These are phyloP conservation scores for Tulasnella sp. DNA, from an alignment of 768 basidiomycete genomes.

Conservation along the genomic window DNA sequence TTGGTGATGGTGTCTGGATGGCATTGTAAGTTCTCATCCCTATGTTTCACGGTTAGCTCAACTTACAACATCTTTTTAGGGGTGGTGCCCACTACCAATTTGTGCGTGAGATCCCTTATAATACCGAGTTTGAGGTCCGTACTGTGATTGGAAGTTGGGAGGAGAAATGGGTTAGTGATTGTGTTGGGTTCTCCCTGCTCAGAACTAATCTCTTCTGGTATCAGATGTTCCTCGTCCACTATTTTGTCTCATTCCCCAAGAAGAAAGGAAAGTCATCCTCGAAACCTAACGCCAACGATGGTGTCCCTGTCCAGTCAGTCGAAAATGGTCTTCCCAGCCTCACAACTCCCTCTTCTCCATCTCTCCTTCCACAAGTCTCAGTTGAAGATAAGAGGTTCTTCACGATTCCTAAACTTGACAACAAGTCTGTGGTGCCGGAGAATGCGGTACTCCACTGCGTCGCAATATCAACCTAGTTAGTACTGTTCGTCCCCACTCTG, in stretches of 20 bases:
- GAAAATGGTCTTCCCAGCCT: background rate
- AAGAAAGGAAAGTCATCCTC: slow-evolving; percentile 15
- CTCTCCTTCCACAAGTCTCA: background rate
- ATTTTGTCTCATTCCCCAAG: slow-evolving; percentile 46
- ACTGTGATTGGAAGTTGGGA: slow-evolving; percentile 52
- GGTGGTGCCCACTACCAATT: slow-evolving; percentile 52
- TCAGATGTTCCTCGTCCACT: slow-evolving; percentile 52
- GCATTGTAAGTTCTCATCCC: slow-evolving; percentile 30
- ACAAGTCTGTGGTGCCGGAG: slow-evolving; percentile 12
- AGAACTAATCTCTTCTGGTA: background rate
- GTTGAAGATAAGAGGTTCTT: background rate
- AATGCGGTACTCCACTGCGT: slow-evolving; percentile 17
- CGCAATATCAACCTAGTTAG: slow-evolving; percentile 15
- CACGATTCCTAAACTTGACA: background rate
- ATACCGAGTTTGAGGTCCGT: slow-evolving; percentile 48
- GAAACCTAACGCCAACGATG: background rate
- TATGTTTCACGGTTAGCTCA: slow-evolving; percentile 22
- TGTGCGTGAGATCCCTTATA: slow-evolving; percentile 54
- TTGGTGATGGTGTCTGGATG: slow-evolving; percentile 47
- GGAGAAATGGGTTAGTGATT: slow-evolving; percentile 54
- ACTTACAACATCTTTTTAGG: slow-evolving; percentile 23
- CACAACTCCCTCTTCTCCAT: slow-evolving; percentile 4
- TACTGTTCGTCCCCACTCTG: background rate
- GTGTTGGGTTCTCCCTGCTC: background rate
- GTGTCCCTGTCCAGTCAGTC: background rate